phyloP scores from a whole-genome alignment of 2,329 filamentous ascomycete species.

The Coniochaeta prunicola region DNA sequence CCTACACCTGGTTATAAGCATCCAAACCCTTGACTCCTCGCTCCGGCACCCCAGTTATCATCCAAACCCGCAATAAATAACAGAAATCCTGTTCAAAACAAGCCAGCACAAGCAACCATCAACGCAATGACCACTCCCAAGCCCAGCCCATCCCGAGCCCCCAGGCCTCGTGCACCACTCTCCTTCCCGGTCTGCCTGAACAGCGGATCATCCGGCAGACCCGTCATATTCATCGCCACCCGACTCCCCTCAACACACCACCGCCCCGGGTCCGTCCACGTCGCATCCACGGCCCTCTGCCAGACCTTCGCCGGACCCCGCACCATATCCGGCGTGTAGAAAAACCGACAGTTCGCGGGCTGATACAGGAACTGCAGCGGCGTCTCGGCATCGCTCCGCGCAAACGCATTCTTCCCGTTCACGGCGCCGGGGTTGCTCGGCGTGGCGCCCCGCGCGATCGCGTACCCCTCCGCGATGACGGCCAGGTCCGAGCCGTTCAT shows the following conservation, averaged over 20 bases:
- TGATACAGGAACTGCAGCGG: slow-evolving; percentile 39
- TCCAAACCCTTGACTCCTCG: too few relatives aligned
- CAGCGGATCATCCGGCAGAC: background rate
- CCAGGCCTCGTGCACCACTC: background rate
- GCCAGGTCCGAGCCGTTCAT: slow-evolving; percentile 15
- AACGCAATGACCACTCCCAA: background rate
- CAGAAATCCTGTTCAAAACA: background rate
- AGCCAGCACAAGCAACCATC: background rate
- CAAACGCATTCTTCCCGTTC: slow-evolving; percentile 29
- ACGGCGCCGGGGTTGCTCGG: slow-evolving; percentile 17
- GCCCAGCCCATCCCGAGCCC: background rate
- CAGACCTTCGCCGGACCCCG: slow-evolving; percentile 30
- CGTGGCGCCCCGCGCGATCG: slow-evolving; percentile 17
- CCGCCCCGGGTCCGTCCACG: slow-evolving; percentile 22
- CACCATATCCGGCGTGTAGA: slow-evolving; percentile 36
- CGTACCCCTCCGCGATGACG: slow-evolving; percentile 24
- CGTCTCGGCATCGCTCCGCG: slow-evolving; percentile 19
- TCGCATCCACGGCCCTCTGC: slow-evolving; percentile 28
- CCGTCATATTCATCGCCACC: slow-evolving; percentile 11
- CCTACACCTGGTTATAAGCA: too few relatives aligned
- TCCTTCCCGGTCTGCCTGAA: background rate
- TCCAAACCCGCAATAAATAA: too few relatives aligned
- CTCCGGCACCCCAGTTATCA: too few relatives aligned
- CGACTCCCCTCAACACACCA: slow-evolving; percentile 25
- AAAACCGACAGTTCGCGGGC: slow-evolving; percentile 37